Evolutionary conservation across 2,329 filamentous ascomycete species (phyloP).

Genomic region (Alternaria sp.): DNA sequence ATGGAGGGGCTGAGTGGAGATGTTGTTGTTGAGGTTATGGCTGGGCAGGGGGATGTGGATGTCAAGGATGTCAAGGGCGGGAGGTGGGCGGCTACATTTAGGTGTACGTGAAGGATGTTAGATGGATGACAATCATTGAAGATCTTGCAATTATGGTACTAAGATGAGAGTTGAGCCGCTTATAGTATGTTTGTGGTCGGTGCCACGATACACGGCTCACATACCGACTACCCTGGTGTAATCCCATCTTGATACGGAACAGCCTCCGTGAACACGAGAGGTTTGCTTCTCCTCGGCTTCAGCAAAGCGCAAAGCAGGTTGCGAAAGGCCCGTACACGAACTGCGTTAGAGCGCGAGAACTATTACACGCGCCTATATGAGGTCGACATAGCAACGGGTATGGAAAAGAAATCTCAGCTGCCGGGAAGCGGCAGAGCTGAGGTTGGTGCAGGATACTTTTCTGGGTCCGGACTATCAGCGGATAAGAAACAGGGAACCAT

Average conservation of each 20-base stretch:
- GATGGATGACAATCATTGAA: not conserved
- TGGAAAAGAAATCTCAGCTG: not conserved
- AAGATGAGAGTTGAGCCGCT: not conserved
- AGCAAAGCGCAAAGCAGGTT: not conserved
- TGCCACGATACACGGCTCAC: not conserved
- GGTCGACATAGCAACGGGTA: constrained; percentile 14
- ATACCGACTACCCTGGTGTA: not conserved
- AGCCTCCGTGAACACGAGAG: not conserved
- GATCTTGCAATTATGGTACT: not conserved
- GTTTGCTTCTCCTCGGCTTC: not conserved
- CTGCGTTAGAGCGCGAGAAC: not conserved
- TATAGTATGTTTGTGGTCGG: not conserved
- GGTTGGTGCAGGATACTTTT: not conserved
- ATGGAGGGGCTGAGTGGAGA: constrained; percentile 20
- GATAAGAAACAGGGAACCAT: not conserved
- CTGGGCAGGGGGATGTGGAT: constrained; percentile 16
- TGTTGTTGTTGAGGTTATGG: constrained; percentile 21
- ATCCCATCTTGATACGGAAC: not conserved
- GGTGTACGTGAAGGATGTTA: constrained; percentile 4
- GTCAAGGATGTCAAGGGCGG: constrained; percentile 28
- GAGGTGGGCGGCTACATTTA: constrained; percentile 28
- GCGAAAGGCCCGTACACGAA: not conserved
- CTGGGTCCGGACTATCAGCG: not conserved
- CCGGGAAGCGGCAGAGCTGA: not conserved
- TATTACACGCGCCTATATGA: not conserved